Base-by-base conservation (phyloP, 768 basidiomycete genomes). In the Boletus barrowsii region DNA sequence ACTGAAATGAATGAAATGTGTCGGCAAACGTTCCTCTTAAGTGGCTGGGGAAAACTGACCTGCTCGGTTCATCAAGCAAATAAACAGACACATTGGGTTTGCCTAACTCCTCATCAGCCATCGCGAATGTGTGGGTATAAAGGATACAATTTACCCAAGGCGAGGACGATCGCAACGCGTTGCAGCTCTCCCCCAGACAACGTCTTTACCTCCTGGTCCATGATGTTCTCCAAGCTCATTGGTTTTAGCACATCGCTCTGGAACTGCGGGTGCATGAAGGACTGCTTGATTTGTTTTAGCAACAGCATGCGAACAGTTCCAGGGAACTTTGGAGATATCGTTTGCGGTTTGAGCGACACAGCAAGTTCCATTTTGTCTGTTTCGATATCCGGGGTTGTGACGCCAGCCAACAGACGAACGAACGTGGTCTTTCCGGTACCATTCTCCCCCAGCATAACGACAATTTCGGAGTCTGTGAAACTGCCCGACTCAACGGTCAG, bases 241-340 rank as follows among this genome's bases (percentile, higher is more conserved):
- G 96, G 96, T 75, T 98, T 98, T 57, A 98, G 74, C 42, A 98
- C 97, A 68, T 98, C 97, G 40, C 90, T 90, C 72, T 96, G 91
- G 88, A 99, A 99, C 73, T 98, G 97, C n/a, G 95, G 89, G 71
- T 97, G 94, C 94, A 98, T 96, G 75, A 97, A 98, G 30, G 93
- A 84, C 20, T 82, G 79, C 75, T 96, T 95, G 76, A 98, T 97
- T 73, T 88, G 85, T 77, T 97, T 98, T 47, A 99, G 67, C 54
- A 99, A 74, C 57, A 99, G 76, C 90, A 92, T 90, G 64, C 96
- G 86, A 37, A 99, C 97, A n/a, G 87, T 89, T 58, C 97, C 97
- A 0, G 88, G 87, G 84, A 98, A 98, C 73, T 92, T 96, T 43
- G 96, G 96, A 36, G 94, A 93, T 72, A 98, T 98, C 44, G 94